A percentile compares a stretch with the other conserved stretches of the same genome.
phyloP scores from a whole-genome alignment of 495 filamentous ascomycete genomes.

The Trichoderma gamsii region DNA sequence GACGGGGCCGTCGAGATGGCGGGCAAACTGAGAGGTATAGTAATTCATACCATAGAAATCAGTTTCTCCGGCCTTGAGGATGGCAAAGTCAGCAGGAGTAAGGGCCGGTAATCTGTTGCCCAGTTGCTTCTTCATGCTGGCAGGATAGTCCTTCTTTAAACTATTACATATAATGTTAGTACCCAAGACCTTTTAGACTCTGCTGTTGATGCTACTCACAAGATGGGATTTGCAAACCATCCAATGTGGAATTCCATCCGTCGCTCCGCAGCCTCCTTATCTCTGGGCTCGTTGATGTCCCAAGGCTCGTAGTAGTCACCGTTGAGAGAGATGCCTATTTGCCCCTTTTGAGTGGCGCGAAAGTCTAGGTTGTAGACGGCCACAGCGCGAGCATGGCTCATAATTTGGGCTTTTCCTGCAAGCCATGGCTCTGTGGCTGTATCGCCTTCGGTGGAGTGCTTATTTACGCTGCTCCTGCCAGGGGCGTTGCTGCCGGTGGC shows the following conservation, averaged over 20 bases:
- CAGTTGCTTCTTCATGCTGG: conserved; percentile 43
- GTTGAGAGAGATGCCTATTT: conserved; percentile 52
- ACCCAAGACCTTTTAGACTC: background rate
- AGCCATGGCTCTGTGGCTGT: conserved; percentile 47
- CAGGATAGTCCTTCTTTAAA: conserved; percentile 38
- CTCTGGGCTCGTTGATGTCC: conserved; percentile 45
- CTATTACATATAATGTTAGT: conserved; percentile 12
- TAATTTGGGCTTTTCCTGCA: conserved; percentile 43
- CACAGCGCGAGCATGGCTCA: conserved; percentile 46
- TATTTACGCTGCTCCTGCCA: conserved; percentile 45
- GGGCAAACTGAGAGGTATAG: conserved; percentile 44
- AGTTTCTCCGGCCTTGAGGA: conserved; percentile 38
- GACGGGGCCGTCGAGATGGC: conserved; percentile 32
- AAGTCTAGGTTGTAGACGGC: conserved; percentile 50
- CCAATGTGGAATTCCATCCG: conserved; percentile 53
- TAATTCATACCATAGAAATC: conserved; percentile 51
- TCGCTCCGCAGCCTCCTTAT: conserved; percentile 46
- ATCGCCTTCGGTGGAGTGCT: conserved; percentile 43
- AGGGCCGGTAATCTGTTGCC: conserved; percentile 42
- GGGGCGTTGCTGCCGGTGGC: conserved; percentile 48
- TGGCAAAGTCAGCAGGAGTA: conserved; percentile 35
- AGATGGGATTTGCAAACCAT: conserved; percentile 49
- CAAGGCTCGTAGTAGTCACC: conserved; percentile 55
- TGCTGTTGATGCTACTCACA: conserved; percentile 26
- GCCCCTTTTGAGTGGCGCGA: conserved; percentile 39